These are phyloP conservation scores for Cercospora zeina DNA, from an alignment of 2,329 filamentous ascomycete genomes.

Conservation along the genomic window DNA sequence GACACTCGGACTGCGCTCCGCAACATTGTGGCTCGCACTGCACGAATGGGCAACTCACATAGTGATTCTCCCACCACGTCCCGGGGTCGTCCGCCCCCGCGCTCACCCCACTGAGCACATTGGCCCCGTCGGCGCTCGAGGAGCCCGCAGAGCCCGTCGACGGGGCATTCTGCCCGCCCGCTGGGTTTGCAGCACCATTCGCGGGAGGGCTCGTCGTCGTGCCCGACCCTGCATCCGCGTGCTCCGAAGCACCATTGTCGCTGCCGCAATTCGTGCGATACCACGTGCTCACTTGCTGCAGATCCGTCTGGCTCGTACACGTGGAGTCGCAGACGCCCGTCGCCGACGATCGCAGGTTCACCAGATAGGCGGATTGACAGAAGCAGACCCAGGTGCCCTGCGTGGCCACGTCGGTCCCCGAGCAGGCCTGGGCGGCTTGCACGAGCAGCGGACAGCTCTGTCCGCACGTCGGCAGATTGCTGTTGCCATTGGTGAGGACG, in stretches of 20 bases:
- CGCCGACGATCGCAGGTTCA: conserved; percentile 56
- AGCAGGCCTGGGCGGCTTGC: conserved; percentile 71
- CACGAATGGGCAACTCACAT: conserved; percentile 22
- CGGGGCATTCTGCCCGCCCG: not conserved
- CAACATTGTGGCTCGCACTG: not conserved
- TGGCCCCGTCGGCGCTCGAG: not conserved
- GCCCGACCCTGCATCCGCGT: conserved; percentile 26
- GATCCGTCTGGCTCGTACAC: conserved; percentile 49
- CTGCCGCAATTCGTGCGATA: conserved; percentile 64
- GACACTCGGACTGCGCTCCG: not conserved
- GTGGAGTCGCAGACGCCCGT: conserved; percentile 59
- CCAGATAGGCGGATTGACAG: conserved; percentile 64
- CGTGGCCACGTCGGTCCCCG: conserved; percentile 50
- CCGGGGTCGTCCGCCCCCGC: not conserved
- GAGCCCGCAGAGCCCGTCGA: not conserved
- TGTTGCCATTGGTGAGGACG: conserved; percentile 38
- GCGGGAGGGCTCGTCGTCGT: conserved; percentile 20
- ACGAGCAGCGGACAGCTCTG: conserved; percentile 39
- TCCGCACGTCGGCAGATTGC: conserved; percentile 43
- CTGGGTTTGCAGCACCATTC: not conserved
- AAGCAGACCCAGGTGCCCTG: conserved; percentile 67
- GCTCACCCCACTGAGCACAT: conserved; percentile 2
- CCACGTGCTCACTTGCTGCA: conserved; percentile 66
- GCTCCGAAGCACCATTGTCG: conserved; percentile 45
- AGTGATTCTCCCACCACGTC: conserved; percentile 27